Percentiles rank a stretch among this genome's conserved stretches.
Conservation (phyloP, 345 rosid species). For the Toxicodendron radicans region DNA sequence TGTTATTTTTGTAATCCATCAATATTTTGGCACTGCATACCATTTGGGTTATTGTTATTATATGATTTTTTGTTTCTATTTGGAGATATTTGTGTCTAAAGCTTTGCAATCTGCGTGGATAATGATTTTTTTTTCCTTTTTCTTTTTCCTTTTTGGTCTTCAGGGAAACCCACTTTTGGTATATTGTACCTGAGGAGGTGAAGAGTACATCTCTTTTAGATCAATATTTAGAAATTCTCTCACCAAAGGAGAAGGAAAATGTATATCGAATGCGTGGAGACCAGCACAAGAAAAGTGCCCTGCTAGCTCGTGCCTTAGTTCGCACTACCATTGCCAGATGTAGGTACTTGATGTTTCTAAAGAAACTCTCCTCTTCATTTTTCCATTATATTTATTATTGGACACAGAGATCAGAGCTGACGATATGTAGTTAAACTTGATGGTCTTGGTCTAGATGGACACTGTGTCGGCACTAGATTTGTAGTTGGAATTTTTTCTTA, state of each 20-base stretch:
- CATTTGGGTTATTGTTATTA: not conserved
- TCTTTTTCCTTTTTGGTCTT: constrained; percentile 1
- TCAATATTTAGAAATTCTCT: constrained; percentile 60
- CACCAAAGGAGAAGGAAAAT: constrained; percentile 67
- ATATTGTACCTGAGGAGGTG: constrained; percentile 73
- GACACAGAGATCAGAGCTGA: not conserved
- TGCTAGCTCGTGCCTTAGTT: constrained; percentile 81
- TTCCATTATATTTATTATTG: not conserved
- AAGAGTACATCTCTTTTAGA: constrained; percentile 54
- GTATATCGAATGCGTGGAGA: constrained; percentile 54
- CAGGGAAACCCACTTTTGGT: constrained; percentile 95
- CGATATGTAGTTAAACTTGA: not conserved
- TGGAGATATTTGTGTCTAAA: not conserved
- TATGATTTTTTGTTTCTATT: not conserved
- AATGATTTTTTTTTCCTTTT: not conserved
- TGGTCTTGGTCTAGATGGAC: not conserved
- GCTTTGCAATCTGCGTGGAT: not conserved
- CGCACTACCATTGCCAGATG: constrained; percentile 94
- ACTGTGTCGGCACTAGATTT: not conserved
- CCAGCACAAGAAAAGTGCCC: constrained; percentile 68
- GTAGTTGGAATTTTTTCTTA: not conserved
- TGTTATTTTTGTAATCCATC: not conserved
- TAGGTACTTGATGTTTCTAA: constrained; percentile 30
- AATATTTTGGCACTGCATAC: not conserved
- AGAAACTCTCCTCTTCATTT: not conserved